Percentiles rank a stretch among this genome's conserved stretches.
Conservation (phyloP, 2,329 filamentous ascomycete genomes). For the Xylariaceae sp. region DNA sequence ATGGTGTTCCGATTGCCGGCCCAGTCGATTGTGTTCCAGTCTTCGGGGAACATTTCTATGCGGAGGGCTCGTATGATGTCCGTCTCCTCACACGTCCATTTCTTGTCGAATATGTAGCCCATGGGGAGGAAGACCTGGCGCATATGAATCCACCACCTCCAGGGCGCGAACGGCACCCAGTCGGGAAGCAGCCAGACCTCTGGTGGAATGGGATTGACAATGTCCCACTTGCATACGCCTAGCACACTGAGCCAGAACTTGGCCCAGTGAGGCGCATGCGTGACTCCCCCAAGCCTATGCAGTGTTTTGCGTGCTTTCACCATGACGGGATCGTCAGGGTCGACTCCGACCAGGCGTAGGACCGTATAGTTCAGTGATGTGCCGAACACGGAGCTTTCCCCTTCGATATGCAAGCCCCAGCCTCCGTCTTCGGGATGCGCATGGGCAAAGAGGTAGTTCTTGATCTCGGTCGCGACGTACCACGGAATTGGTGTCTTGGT, state of each 20-base stretch:
- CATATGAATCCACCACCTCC: constrained; percentile 98
- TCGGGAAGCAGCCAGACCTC: constrained; percentile 91
- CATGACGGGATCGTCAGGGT: constrained; percentile 78
- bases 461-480: constrained; percentile 79
- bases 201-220: constrained; percentile 89
- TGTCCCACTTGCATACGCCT: constrained; percentile 80
- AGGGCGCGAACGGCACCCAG: constrained; percentile 83
- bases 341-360: constrained; percentile 75
- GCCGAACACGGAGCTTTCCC: constrained; percentile 85
- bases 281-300: constrained; percentile 79
- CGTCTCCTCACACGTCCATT: constrained; percentile 71
- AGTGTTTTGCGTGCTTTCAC: constrained; percentile 76
- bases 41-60: constrained; percentile 75
- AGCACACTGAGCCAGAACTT: constrained; percentile 91
- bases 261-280: constrained; percentile 86
- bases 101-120: constrained; percentile 82
- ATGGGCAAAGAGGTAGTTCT: constrained; percentile 82
- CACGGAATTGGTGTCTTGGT: constrained; percentile 82
- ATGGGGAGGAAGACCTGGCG: constrained; percentile 94
- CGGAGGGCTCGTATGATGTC: constrained; percentile 66
- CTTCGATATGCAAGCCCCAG: constrained; percentile 95
- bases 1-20: constrained; percentile 75
- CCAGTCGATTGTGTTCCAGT: constrained; percentile 76
- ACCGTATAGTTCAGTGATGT: constrained; percentile 82
- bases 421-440: constrained; percentile 86